These are phyloP conservation scores for Cyberlindnera americana DNA, from an alignment of 805 yeast species.

Conservation along the genomic window DNA sequence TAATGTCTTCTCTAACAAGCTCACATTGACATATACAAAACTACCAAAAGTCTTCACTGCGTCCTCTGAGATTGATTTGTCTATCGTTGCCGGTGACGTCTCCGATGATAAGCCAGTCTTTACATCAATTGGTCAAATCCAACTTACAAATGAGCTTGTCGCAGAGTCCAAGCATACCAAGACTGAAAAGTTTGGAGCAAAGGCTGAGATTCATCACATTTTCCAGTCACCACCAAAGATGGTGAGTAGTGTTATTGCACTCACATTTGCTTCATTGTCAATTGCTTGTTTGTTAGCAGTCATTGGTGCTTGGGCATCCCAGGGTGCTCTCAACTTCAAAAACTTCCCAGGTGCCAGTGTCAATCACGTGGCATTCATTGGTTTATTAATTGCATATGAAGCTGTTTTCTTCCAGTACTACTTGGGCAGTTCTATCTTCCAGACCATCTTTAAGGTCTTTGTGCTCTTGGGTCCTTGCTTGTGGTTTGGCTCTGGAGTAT, in stretches of 20 bases:
- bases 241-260: constrained; percentile 20
- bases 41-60: constrained; percentile 26
- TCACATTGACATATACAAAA: constrained; percentile 18
- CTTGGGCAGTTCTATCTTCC: constrained; percentile 24
- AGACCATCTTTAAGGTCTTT: constrained; percentile 19
- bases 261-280: constrained; percentile 19
- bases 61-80: constrained; percentile 14
- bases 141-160: constrained; percentile 18
- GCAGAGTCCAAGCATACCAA: constrained; percentile 13
- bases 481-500: constrained; percentile 28
- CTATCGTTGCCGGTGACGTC: constrained; percentile 19
- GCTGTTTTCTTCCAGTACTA: constrained; percentile 27
- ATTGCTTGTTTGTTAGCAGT: constrained; percentile 14
- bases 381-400: constrained; percentile 22
- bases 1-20: constrained; percentile 9
- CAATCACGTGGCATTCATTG: constrained; percentile 19
- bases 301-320: constrained; percentile 18
- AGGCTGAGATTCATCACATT: constrained; percentile 28
- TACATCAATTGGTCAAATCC: constrained; percentile 21
- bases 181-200: constrained; percentile 21
- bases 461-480: constrained; percentile 25
- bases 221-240: constrained; percentile 24
- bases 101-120: constrained; percentile 13
- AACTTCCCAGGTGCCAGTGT: constrained; percentile 19
- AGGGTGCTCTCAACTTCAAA: constrained; percentile 23